phyloP scores from a whole-genome alignment of 73 alveolate species.

The Uronychia binucleata region DNA sequence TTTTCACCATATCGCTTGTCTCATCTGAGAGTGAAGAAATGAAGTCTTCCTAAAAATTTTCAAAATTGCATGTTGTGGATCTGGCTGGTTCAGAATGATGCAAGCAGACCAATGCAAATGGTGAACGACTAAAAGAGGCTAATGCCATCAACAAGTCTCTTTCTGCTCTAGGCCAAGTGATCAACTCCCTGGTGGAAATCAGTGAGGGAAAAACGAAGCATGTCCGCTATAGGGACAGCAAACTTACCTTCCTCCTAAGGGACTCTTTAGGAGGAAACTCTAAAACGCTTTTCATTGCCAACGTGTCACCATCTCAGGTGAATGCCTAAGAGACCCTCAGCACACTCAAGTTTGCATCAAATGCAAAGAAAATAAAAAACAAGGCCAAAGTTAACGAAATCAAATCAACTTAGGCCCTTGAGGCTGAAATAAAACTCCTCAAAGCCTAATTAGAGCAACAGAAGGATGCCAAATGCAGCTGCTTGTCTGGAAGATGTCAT shows the following conservation, averaged over 20 bases:
- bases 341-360: constrained; percentile 78
- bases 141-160: constrained; percentile 67
- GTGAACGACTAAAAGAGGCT: constrained; percentile 94
- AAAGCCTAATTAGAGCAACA: constrained; percentile 96
- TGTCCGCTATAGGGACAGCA: constrained; percentile 80
- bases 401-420: constrained; percentile 94
- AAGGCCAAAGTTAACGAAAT: constrained; percentile 74
- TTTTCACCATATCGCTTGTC: constrained; percentile 70
- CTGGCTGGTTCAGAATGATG: constrained; percentile 95
- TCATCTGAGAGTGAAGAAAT: not conserved
- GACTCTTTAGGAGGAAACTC: constrained; percentile 87
- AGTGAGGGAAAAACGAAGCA: constrained; percentile 55
- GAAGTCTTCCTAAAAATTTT: constrained; percentile 5
- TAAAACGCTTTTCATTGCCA: constrained; percentile 75
- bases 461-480: not conserved
- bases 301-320: constrained; percentile 61
- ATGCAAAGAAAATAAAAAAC: constrained; percentile 77
- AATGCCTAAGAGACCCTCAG: constrained; percentile 73
- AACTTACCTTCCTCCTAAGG: constrained; percentile 71
- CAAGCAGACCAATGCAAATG: constrained; percentile 80
- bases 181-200: constrained; percentile 71
- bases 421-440: constrained; percentile 90
- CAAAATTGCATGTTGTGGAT: constrained; percentile 90
- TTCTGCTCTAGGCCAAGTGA: constrained; percentile 67
- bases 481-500: not conserved